These are phyloP conservation scores for Caryopteris hybrid DNA, from an alignment of 305 asterid genomes.

Conservation along the genomic window DNA sequence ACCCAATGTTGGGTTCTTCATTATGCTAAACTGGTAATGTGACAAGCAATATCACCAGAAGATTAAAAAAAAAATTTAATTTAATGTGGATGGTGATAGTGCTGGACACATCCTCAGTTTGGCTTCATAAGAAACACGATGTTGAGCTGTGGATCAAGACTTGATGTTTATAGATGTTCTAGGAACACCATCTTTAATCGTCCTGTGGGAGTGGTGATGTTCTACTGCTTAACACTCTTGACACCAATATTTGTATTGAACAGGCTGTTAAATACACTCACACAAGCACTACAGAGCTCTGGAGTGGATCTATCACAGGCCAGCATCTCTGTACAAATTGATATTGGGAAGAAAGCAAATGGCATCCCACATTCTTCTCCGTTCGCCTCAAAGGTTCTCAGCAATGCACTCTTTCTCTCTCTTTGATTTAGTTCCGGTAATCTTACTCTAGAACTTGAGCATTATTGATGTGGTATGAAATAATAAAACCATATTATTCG, in stretches of 20 bases:
- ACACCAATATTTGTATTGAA: neutral
- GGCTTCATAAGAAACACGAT: too few species aligned
- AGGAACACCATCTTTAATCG: too few species aligned
- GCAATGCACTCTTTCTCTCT: neutral
- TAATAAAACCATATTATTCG: neutral
- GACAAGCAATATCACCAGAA: too few species aligned
- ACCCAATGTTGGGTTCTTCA: too few species aligned
- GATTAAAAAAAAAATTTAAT: too few species aligned
- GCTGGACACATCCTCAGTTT: too few species aligned
- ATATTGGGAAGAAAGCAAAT: constrained; percentile 69
- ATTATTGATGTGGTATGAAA: neutral
- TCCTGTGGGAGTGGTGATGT: too few species aligned
- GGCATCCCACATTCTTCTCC: constrained; percentile 47
- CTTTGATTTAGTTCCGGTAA: neutral
- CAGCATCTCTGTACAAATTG: constrained; percentile 81
- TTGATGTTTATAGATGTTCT: too few species aligned
- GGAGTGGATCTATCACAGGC: constrained; percentile 89
- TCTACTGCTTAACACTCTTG: neutral
- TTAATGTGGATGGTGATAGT: too few species aligned
- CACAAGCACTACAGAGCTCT: constrained; percentile 80
- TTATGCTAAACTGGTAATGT: too few species aligned
- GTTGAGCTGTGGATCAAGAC: too few species aligned
- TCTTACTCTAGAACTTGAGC: neutral
- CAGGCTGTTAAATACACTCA: constrained; percentile 81
- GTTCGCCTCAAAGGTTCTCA: constrained; percentile 53